phyloP scores from a whole-genome alignment of 106 monocot species.

The Ottelia alismoides region DNA sequence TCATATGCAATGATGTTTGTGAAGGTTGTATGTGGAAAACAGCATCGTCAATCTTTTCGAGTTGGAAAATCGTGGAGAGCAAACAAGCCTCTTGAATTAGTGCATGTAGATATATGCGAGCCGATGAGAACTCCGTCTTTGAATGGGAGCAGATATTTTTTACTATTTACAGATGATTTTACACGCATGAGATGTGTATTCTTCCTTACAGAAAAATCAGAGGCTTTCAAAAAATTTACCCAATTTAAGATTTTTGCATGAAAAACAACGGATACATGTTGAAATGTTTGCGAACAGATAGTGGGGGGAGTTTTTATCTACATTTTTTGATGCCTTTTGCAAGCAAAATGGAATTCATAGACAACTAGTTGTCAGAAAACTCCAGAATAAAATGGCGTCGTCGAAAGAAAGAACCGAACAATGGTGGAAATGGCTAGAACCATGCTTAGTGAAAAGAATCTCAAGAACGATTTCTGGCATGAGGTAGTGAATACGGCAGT shows the following conservation, averaged over 20 bases:
- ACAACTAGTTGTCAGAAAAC: conserved; percentile 1
- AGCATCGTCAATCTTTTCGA: background rate
- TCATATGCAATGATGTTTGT: conserved; percentile 1
- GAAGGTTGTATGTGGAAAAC: conserved; percentile 4
- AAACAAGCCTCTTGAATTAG: background rate
- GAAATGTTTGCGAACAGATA: background rate
- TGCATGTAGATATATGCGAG: conserved; percentile 3
- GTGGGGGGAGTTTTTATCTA: conserved; percentile 1
- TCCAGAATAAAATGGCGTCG: conserved; percentile 8
- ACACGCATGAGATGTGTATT: background rate
- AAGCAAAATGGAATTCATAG: conserved; percentile 7
- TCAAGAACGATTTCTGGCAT: conserved; percentile 1
- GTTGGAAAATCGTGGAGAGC: conserved; percentile 8
- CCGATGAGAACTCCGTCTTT: background rate
- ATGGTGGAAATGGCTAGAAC: conserved; percentile 4
- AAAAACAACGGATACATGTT: background rate
- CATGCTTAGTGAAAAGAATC: background rate
- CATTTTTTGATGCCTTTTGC: background rate
- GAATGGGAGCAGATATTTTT: conserved; percentile 4
- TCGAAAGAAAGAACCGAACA: conserved; percentile 1
- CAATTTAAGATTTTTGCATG: conserved; percentile 1
- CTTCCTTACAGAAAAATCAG: background rate
- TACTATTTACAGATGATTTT: conserved; percentile 2
- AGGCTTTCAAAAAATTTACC: background rate
- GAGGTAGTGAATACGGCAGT: background rate